Conservation (phyloP, 257 asterid genomes). For the Salvia splendens region DNA sequence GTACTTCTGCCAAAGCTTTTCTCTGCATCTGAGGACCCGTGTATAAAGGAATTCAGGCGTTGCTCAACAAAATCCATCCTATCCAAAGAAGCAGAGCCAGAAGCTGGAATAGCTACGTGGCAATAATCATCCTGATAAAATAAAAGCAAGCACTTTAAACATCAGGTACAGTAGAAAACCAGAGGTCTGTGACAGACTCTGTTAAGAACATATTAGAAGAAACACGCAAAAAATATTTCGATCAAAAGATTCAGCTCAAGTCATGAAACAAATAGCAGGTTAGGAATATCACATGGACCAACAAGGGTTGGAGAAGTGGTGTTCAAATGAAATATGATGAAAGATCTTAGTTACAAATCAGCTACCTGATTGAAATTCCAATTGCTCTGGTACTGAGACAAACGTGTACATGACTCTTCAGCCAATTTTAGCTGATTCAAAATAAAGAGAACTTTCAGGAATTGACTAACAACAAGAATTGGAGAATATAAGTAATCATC, state of each 20-base stretch:
- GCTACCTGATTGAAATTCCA: constrained; percentile 45
- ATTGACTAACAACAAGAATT: constrained; percentile 18
- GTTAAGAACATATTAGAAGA: not conserved
- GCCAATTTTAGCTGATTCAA: constrained; percentile 62
- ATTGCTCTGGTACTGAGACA: constrained; percentile 44
- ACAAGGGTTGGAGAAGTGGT: not conserved
- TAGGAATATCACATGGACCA: constrained; percentile 9
- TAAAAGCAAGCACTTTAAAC: constrained; percentile 16
- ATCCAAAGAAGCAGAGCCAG: constrained; percentile 41
- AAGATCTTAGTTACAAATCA: constrained; percentile 32
- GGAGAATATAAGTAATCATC: constrained; percentile 29
- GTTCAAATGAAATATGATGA: constrained; percentile 19
- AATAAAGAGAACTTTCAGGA: constrained; percentile 23
- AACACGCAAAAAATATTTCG: not conserved
- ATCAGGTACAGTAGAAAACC: constrained; percentile 25
- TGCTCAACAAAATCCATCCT: constrained; percentile 53
- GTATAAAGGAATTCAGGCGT: constrained; percentile 46
- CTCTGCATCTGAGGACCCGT: constrained; percentile 48
- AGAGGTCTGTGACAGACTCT: not conserved
- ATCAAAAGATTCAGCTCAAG: not conserved
- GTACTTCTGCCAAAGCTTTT: constrained; percentile 45
- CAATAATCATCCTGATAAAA: constrained; percentile 54
- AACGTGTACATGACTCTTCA: constrained; percentile 51
- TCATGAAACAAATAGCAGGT: constrained; percentile 23
- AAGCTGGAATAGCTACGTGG: constrained; percentile 45